phyloP scores from a whole-genome alignment of 2,329 filamentous ascomycete species.

The Talaromyces atroroseus region DNA sequence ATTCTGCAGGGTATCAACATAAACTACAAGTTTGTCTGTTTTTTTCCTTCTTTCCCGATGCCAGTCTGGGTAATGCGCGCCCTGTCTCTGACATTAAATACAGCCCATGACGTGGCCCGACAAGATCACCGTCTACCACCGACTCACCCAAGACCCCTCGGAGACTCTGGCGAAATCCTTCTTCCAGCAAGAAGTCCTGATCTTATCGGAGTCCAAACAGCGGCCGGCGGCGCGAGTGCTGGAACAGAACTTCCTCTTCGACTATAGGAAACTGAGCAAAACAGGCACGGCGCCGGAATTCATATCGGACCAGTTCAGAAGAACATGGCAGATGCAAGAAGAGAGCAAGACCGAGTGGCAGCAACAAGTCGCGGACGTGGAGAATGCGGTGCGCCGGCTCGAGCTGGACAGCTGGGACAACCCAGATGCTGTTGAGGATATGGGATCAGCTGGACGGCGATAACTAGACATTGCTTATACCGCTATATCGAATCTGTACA shows the following conservation, averaged over 20 bases:
- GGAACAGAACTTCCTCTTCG: constrained; percentile 76
- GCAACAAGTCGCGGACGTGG: constrained; percentile 51
- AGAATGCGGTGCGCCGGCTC: constrained; percentile 54
- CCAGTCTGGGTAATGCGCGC: not conserved
- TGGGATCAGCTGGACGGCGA: constrained; percentile 37
- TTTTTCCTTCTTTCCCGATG: not conserved
- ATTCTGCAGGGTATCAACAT: constrained; percentile 75
- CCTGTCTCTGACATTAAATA: not conserved
- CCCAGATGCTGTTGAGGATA: constrained; percentile 64
- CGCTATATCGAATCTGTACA: too few relatives aligned
- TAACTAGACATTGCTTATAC: too few relatives aligned
- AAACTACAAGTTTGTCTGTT: constrained; percentile 77
- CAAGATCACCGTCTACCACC: constrained; percentile 76
- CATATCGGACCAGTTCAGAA: constrained; percentile 55
- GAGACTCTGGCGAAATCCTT: constrained; percentile 25
- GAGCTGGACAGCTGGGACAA: constrained; percentile 73
- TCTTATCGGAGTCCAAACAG: constrained; percentile 70
- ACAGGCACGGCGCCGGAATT: constrained; percentile 51
- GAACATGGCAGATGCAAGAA: constrained; percentile 59
- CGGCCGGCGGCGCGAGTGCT: constrained; percentile 66
- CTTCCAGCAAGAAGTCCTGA: constrained; percentile 51
- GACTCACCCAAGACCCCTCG: constrained; percentile 54
- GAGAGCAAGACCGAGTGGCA: constrained; percentile 50
- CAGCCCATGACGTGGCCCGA: constrained; percentile 82
- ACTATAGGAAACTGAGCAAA: constrained; percentile 59